phyloP scores from a whole-genome alignment of 768 basidiomycete species.

The Calocybe gangraenosa region DNA sequence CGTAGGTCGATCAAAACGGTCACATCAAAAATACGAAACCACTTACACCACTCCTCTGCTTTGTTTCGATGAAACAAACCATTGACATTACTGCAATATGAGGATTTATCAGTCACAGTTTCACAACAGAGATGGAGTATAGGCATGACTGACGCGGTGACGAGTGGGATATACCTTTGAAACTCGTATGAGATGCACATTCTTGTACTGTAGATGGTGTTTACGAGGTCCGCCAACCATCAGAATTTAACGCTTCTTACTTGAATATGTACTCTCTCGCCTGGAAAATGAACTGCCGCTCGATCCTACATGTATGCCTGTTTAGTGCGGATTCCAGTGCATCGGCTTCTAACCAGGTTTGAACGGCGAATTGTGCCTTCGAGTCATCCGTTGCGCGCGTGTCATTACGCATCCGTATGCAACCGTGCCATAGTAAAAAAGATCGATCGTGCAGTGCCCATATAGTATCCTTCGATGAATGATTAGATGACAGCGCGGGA shows the following conservation, averaged over 20 bases:
- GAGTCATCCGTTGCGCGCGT: slow-evolving; percentile 36
- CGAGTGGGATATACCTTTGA: slow-evolving; percentile 57
- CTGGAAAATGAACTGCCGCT: slow-evolving; percentile 63
- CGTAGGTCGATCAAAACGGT: slow-evolving; percentile 4
- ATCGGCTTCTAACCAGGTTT: slow-evolving; percentile 70
- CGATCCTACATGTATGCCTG: slow-evolving; percentile 61
- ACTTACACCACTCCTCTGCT: slow-evolving; percentile 66
- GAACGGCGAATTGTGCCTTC: slow-evolving; percentile 58
- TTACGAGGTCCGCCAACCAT: slow-evolving; percentile 3
- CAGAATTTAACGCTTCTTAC: slow-evolving; percentile 35
- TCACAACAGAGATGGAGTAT: slow-evolving; percentile 1
- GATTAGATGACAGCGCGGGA: slow-evolving; percentile 19
- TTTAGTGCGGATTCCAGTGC: slow-evolving; percentile 59
- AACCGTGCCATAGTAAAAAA: slow-evolving; percentile 71
- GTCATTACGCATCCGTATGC: slow-evolving; percentile 55
- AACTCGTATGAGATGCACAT: slow-evolving; percentile 72
- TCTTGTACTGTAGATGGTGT: slow-evolving; percentile 43
- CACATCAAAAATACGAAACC: neutral
- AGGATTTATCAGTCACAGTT: neutral
- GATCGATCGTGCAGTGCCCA: slow-evolving; percentile 74
- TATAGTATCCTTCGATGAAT: slow-evolving; percentile 57
- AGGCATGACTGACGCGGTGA: slow-evolving; percentile 40
- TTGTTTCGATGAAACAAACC: slow-evolving; percentile 49
- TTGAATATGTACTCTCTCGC: slow-evolving; percentile 76
- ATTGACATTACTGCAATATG: slow-evolving; percentile 33